These are phyloP conservation scores for Coemansia sp. DNA, from an alignment of 192 early-diverging fungal species.

Conservation along the genomic window DNA sequence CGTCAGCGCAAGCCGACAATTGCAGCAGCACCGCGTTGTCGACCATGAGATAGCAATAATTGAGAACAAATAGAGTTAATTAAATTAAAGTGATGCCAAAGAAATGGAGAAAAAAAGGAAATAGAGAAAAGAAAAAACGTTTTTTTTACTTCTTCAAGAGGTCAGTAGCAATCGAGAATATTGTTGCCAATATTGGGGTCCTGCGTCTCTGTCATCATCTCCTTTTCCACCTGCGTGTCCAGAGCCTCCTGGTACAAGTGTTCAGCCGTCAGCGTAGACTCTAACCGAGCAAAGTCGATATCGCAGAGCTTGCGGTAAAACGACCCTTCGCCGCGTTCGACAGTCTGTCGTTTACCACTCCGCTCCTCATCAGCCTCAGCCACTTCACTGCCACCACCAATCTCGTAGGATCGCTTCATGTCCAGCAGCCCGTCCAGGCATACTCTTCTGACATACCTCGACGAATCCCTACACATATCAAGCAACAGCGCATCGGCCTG, in stretches of 20 bases:
- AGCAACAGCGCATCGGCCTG: conserved; percentile 33
- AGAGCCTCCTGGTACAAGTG: conserved; percentile 56
- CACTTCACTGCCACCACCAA: too few relatives aligned
- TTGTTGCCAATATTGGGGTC: conserved; percentile 55
- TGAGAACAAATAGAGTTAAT: background rate
- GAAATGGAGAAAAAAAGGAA: background rate
- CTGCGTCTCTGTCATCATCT: conserved; percentile 43
- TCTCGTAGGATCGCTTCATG: conserved; percentile 16
- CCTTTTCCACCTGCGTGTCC: conserved; percentile 45
- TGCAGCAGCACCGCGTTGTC: conserved; percentile 8
- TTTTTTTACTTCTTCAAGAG: background rate
- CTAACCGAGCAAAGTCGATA: conserved; percentile 38
- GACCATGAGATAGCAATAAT: background rate
- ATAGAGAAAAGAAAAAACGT: background rate
- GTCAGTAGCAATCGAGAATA: conserved; percentile 52
- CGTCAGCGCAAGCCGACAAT: conserved; percentile 17
- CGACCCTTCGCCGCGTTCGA: background rate
- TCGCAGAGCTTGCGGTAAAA: conserved; percentile 25
- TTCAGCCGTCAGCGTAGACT: conserved; percentile 38
- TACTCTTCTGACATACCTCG: conserved; percentile 50
- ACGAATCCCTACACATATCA: conserved; percentile 49
- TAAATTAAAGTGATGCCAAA: background rate
- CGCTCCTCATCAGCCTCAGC: background rate
- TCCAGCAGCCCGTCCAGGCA: conserved; percentile 28
- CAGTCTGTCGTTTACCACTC: conserved; percentile 2